Evolutionary conservation across 805 yeast genomes (phyloP), one percentile per base, ranked within the genome.

Genomic region (Yarrowia phangngaensis): DNA sequence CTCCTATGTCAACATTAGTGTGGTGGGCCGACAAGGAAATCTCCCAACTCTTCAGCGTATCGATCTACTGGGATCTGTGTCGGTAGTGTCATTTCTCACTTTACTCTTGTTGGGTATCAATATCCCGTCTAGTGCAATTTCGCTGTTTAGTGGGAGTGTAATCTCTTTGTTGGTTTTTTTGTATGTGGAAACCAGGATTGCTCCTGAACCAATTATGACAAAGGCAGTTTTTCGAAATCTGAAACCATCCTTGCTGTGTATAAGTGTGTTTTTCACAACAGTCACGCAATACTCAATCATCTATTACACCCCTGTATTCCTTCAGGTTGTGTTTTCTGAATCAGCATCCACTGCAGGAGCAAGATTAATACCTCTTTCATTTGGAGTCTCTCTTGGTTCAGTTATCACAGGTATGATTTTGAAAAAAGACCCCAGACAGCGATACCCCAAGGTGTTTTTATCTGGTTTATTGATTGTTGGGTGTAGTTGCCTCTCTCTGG

Each of bases 11-110:
- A 35, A 50, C 51, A n/a, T 51, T n/a, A 76, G 75, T n/a, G n/a
- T n/a, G n/a, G n/a, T n/a, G n/a, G 55, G 32, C 49, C 15, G 70
- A 76, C 1, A 58, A 57, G 13, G 73, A 73, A n/a, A 57, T 61
- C 58, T 55, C 17, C 60, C 64, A 15, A 74, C 73, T 50, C 53
- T 76, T 12, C 51, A 56, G 9, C 60, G 60, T 19, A 63, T 79
- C 36, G 84, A 79, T 59, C 72, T 67, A 54, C 8, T 70, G 4
- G 83, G 82, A 1, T 70, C 74, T 1, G 55, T 68, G 15, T 56
- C 76, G 6, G 52, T 75, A 15, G 59, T 72, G 3, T 56, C 65
- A 4, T 74, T 75, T 1, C 54, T 71, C 40, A 73, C 76, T 3
- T 56, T 78, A 28, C 51, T 75, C 2, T 60, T 71, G 43, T 62